Base-by-base conservation (phyloP, 2,329 filamentous ascomycete genomes). In the Zymoseptoria tritici region DNA sequence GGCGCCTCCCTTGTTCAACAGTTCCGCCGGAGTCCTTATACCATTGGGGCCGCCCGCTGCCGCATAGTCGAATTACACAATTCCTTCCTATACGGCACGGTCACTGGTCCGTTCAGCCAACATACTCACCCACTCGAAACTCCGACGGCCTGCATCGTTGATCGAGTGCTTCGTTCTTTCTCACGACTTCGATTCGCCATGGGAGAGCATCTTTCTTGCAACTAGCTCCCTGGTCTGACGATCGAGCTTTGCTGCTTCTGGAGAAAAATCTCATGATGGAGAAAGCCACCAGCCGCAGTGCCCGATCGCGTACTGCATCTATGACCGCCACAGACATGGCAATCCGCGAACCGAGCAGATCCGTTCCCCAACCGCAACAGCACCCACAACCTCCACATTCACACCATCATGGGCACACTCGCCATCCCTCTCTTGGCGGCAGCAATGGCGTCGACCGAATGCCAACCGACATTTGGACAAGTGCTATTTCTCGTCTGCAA, bases 401-500 rank as follows among this genome's bases (percentile, higher is more conserved):
- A 16, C 36, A 46, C 16, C 36, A 46, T 16, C 36, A 46, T 9
- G 64, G 63, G n/a, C 61, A 63, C 52, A 49, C 59, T 49, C 57
- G 62, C 26, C 52, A 50, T 46, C 56, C 56, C 8, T 60, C 61
- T 20, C 22, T 56, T 20, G 56, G 60, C 22, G 21, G 24, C 50
- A 58, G 49, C 57, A 58, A 57, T 22, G 52, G 57, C 31, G 49
- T 53, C 31, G 65, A 67, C n/a, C 60, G 62, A 16, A 29, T 57
- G 5, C 56, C 66, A 19, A 64, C 60, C 56, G 70, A 72, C 57
- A 64, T 68, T 46, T 73, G 71, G 71, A 63, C 68, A 49, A 75
- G 77, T 60, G 76, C 76, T 54, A 72, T 79, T 49, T 62, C 75
- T 49, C 75, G 77, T 13, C 66, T 80, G 50, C 78, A 80, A 64